Base-by-base conservation (phyloP, 352 stramenopile genomes). In the Globisporangium yorkense region DNA sequence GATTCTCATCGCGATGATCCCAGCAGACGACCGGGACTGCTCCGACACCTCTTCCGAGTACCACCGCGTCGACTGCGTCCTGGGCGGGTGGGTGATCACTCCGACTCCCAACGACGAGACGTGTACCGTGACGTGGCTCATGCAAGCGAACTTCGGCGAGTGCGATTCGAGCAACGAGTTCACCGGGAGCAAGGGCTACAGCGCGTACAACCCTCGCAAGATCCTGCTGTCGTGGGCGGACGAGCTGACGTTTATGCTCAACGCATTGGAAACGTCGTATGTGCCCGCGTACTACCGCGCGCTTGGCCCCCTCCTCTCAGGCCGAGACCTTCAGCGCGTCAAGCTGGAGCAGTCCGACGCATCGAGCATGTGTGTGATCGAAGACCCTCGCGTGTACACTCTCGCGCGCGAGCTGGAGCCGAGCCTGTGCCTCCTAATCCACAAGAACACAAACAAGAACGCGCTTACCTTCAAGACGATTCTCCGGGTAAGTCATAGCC, bases 41-140 rank as follows among this genome's bases (percentile, higher is more conserved):
- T 24, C 59, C 2, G 51, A 74, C 24, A 13, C 39, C 21, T 62
- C 51, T 15, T 37, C 15, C 20, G 51, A 56, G 5, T 49, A 16
- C 8, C 51, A 43, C 16, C 76, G 78, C 8, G 76, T 87, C 1
- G 80, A 89, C 43, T 88, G 74, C 54, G 74, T 92, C 60, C 61
- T 90, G 5, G 76, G 77, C 4, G 80, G 82, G 21, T 92, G 76
- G 74, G 53, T 90, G 44, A 75, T 92, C 47, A 73, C 72, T 1
- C 80, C 78, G 16, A 83, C 77, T 6, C 68, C 74, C 8, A 71
- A 71, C 7, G 74, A 88, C 47, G 76, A 86, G 21, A 80, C 76
- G 2, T 89, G 77, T 49, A 80, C 66, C 0, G 76, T 90, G 12
- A 90, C 78, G 24, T 89, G 80, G 82, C n/a, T 92, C n/a, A 81